Base-by-base conservation (phyloP, 495 filamentous ascomycete species). In the Penicillium simplicissimum region DNA sequence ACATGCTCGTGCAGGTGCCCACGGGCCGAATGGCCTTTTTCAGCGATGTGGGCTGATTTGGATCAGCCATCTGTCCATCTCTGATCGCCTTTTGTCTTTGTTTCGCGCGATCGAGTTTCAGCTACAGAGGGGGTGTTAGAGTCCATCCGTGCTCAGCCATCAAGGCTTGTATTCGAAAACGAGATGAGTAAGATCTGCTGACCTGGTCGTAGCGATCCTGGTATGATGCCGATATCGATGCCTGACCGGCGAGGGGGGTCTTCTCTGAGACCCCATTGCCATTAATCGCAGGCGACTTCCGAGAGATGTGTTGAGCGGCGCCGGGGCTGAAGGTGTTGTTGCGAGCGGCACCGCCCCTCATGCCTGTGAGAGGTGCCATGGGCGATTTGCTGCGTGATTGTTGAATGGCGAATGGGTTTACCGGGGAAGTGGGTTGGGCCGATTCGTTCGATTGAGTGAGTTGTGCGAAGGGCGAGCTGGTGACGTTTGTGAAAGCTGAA, bases 1-100 rank as follows among this genome's bases (percentile, higher is more conserved):
- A 99, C 93, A 96, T 97, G 60, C 91, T 87, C 63, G 90, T 85
- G 68, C 93, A 98, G 56, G 89, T 94, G 10, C 94, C 95, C 57
- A 91, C 87, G 19, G 92, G 93, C 4, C 88, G 89, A 45, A 97
- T 90, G 4, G 95, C 93, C 60, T 97, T 85, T 42, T 88, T 85
- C 35, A 98, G 82, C 37, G 82, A 86, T 52, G 89, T 90, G 11
- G 87, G 89, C 69, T 91, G 90, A 47, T 96, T 88, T 0, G 96
- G 96, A 68, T 99, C 93, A 54, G 95, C 91, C 72, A 97, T 89
- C 23, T 90, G 82, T 10, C 89, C 88, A 55, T 85, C 84, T 58
- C 79, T 82, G 55, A 96, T 93, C 11, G 93, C 85, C 21, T 84
- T 78, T 52, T 83, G 81, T 53, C 91, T 84, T 55, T 90, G 86